Evolutionary conservation across 305 asterid genomes (phyloP).

Genomic region (Fraxinus angustifolia): DNA sequence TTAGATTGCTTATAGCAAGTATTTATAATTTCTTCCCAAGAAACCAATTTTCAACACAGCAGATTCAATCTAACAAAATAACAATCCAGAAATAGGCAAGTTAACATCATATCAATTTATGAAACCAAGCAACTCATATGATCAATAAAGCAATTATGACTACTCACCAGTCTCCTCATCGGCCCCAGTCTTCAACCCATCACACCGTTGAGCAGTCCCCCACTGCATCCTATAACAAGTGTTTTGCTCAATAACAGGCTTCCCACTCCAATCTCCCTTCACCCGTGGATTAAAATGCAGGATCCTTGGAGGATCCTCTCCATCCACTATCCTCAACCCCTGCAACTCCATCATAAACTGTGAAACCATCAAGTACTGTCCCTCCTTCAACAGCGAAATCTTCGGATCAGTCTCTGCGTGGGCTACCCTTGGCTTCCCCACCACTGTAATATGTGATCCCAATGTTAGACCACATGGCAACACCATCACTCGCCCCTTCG

Average conservation of each 20-base stretch:
- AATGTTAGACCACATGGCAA: conserved; percentile 89
- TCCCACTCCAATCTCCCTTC: neutral
- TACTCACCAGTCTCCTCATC: conserved; percentile 84
- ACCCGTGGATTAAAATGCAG: neutral
- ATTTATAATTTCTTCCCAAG: neutral
- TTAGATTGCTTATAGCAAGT: neutral
- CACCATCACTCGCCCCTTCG: conserved; percentile 51
- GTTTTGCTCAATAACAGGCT: conserved; percentile 68
- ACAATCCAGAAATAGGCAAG: neutral
- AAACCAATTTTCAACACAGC: neutral
- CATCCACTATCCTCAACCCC: neutral
- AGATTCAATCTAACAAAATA: neutral
- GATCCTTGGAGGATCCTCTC: neutral
- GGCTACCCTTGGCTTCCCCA: conserved; percentile 70
- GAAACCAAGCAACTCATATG: neutral
- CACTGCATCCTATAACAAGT: conserved; percentile 97
- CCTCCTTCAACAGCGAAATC: conserved; percentile 71
- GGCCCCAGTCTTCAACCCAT: conserved; percentile 80
- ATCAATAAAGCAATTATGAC: neutral
- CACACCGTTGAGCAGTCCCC: conserved; percentile 83
- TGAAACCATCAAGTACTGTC: conserved; percentile 50
- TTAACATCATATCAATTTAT: neutral
- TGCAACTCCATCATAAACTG: neutral
- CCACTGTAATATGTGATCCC: conserved; percentile 80
- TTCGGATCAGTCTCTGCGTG: conserved; percentile 72